A percentile compares a stretch with the other conserved stretches of the same genome.
phyloP scores from a whole-genome alignment of 495 filamentous ascomycete genomes.

The Tetracladium marchalianum region DNA sequence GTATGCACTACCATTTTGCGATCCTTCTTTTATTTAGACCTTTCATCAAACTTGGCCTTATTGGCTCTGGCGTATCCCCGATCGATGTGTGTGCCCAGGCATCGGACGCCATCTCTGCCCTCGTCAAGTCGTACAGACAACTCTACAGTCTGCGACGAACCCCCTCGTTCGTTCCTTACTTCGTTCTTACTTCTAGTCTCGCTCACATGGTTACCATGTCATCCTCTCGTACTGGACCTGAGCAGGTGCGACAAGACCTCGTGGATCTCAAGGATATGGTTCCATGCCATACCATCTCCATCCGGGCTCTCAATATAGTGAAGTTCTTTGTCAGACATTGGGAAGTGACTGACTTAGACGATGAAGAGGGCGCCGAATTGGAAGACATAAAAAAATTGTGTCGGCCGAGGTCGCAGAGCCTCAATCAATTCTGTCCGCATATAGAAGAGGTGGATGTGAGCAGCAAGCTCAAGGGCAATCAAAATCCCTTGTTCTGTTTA shows the following conservation, averaged over 20 bases:
- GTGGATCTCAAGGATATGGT: conserved; percentile 41
- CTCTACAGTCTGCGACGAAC: conserved; percentile 49
- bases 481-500: conserved; percentile 36
- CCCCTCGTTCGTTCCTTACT: conserved; percentile 47
- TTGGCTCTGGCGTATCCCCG: conserved; percentile 47
- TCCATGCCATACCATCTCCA: conserved; percentile 48
- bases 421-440: conserved; percentile 41
- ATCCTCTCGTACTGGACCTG: conserved; percentile 10
- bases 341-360: conserved; percentile 20
- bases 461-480: not conserved
- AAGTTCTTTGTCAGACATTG: conserved; percentile 44
- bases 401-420: conserved; percentile 25
- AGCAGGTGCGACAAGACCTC: conserved; percentile 18
- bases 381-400: conserved; percentile 25
- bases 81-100: conserved; percentile 51
- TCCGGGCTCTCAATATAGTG: conserved; percentile 47
- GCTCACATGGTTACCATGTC: conserved; percentile 37
- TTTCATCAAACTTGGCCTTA: conserved; percentile 50
- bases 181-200: conserved; percentile 47
- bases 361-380: conserved; percentile 14
- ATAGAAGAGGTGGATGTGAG: conserved; percentile 16
- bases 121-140: conserved; percentile 46
- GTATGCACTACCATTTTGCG: conserved; percentile 58
- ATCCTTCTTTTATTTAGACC: conserved; percentile 56
- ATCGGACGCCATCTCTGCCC: conserved; percentile 49